These are phyloP conservation scores for Mucuna pruriens DNA, from an alignment of 306 rosid species.

Conservation along the genomic window DNA sequence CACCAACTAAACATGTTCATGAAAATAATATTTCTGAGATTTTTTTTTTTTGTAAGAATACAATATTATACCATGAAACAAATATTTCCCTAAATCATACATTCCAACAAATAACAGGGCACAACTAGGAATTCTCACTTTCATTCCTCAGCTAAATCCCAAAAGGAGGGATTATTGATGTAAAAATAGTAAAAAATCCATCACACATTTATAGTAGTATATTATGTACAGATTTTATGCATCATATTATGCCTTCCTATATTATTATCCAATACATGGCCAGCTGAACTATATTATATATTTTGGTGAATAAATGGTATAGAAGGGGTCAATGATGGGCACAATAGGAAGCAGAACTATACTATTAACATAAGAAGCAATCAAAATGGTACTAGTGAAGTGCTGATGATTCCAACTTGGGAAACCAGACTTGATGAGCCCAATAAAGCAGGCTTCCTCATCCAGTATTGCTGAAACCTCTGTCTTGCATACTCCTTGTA, in stretches of 20 bases:
- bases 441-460: conserved; percentile 57
- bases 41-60: too few species aligned
- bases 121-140: background rate
- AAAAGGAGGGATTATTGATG: background rate
- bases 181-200: background rate
- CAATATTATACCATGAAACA: too few species aligned
- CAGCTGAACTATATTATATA: background rate
- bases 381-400: too few species aligned
- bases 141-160: conserved; percentile 19
- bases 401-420: conserved; percentile 9
- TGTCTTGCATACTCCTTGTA: conserved; percentile 88
- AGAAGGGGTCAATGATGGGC: too few species aligned
- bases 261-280: conserved; percentile 4
- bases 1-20: too few species aligned
- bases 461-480: conserved; percentile 79
- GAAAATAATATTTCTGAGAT: too few species aligned
- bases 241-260: conserved; percentile 19
- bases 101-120: background rate
- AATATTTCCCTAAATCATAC: too few species aligned
- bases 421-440: conserved; percentile 35
- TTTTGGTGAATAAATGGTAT: too few species aligned
- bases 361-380: too few species aligned
- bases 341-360: too few species aligned
- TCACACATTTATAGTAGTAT: conserved; percentile 19
- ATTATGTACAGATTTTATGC: conserved; percentile 29